phyloP scores from a whole-genome alignment of 345 rosid genomes.

The Linum usitatissimum region DNA sequence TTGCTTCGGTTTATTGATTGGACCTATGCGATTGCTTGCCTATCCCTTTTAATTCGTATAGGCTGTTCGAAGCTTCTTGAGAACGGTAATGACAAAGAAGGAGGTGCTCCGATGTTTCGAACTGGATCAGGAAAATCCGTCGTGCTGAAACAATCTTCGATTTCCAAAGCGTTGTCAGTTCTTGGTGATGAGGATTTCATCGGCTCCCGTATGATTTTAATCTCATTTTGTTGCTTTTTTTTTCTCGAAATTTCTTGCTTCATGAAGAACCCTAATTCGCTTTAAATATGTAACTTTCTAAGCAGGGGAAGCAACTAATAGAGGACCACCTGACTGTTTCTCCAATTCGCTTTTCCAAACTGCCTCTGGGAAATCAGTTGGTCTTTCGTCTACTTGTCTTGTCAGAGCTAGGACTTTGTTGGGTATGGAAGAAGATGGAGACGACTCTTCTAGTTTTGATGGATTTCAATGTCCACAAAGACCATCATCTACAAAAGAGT shows the following conservation, averaged over 20 bases:
- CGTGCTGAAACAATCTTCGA: conserved; percentile 49
- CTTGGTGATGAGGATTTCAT: conserved; percentile 22
- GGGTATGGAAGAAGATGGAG: conserved; percentile 42
- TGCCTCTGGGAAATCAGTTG: conserved; percentile 62
- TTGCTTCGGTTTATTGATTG: not conserved
- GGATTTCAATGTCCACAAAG: conserved; percentile 25
- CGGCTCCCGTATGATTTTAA: conserved; percentile 25
- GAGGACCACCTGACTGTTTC: conserved; percentile 17
- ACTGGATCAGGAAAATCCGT: conserved; percentile 59
- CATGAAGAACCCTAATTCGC: not conserved
- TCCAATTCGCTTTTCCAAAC: conserved; percentile 56
- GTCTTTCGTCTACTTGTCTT: conserved; percentile 55
- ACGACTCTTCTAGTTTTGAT: conserved; percentile 16
- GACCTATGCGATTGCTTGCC: not conserved
- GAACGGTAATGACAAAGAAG: conserved; percentile 17
- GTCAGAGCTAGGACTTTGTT: conserved; percentile 58
- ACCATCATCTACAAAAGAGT: conserved; percentile 15
- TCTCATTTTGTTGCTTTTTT: not conserved
- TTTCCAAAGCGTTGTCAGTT: conserved; percentile 49
- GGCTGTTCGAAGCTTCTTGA: conserved; percentile 40
- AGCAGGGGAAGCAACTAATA: conserved; percentile 25
- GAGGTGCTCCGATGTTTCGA: conserved; percentile 37
- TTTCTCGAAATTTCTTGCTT: not conserved
- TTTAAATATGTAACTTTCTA: not conserved
- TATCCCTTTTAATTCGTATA: conserved; percentile 5